These are phyloP conservation scores for Cordyceps javanica DNA, from an alignment of 2,329 filamentous ascomycete species.

Conservation along the genomic window DNA sequence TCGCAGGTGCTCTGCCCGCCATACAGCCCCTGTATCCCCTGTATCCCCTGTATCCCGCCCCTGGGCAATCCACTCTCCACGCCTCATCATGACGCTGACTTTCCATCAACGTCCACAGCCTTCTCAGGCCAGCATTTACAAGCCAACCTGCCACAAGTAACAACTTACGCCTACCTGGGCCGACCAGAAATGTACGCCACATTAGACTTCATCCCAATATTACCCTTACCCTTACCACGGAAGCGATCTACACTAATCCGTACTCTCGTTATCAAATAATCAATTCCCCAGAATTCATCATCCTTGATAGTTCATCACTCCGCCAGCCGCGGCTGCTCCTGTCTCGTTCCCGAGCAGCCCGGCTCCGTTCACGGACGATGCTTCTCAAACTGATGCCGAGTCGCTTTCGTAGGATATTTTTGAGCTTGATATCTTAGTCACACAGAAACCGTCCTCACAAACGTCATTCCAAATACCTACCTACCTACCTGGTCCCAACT, in stretches of 20 bases:
- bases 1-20: too few relatives aligned
- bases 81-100: not conserved
- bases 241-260: too few relatives aligned
- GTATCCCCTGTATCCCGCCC: not conserved
- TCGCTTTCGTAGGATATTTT: too few relatives aligned
- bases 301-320: not conserved
- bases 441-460: too few relatives aligned
- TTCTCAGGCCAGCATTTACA: constrained; percentile 1
- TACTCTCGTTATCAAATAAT: not conserved
- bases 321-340: not conserved
- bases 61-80: too few relatives aligned
- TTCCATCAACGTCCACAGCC: constrained; percentile 4
- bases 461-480: not conserved
- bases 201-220: too few relatives aligned
- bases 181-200: not conserved
- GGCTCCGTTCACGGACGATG: too few relatives aligned
- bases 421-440: too few relatives aligned
- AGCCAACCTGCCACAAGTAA: too few relatives aligned
- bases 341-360: too few relatives aligned
- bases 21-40: not conserved
- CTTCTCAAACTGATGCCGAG: too few relatives aligned
- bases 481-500: not conserved
- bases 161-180: not conserved
- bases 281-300: not conserved
- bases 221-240: too few relatives aligned